Base-by-base conservation (phyloP, 805 yeast species). In the Saturnispora mendoncae region DNA sequence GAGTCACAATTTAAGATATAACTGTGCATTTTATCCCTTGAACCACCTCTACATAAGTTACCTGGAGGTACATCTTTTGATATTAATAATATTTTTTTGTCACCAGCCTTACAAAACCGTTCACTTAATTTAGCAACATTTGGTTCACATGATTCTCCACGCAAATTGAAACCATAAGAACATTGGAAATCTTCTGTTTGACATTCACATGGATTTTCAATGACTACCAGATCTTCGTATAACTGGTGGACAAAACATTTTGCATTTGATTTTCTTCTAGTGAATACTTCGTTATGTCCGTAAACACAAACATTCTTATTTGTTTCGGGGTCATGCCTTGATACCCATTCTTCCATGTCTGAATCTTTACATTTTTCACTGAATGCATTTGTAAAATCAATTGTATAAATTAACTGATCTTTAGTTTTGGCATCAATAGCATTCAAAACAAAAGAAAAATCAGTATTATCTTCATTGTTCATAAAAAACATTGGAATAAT, bases 111-210 rank as follows among this genome's bases (percentile, higher is more conserved):
- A 41, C 67, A 61, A 33, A 46, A 52, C 18, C 50, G 45, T 2
- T 43, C 25, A 3, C 47, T 48, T 34, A 32, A 48, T 18, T 25
- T 43, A 14, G 30, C 18, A 7, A 47, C 9, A 13, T 54, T 36
- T 2, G 65, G 64, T 31, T 67, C 69, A 65, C 94, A 84, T 4
- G 38, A 28, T 2, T 58, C 55, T 2, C 10, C 10, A 23, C 71
- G 72, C 14, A 60, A 51, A 18, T 50, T 62, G 7, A 52, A 49
- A 49, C 79, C 80, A 34, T 60, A 66, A 2, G 71, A 68, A 61
- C 95, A 85, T 53, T 84, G 94, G 46, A 71, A 78, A 55, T 86
- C 95, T 5, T 53, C 49, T n/a, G 63, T 69, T 0, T 74, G 60
- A 64, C 95, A 85, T 7, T 64, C 61, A 58, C 95, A 85, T 7